phyloP scores from a whole-genome alignment of 2,329 filamentous ascomycete species.

The Berkeleyomyces rouxiae region DNA sequence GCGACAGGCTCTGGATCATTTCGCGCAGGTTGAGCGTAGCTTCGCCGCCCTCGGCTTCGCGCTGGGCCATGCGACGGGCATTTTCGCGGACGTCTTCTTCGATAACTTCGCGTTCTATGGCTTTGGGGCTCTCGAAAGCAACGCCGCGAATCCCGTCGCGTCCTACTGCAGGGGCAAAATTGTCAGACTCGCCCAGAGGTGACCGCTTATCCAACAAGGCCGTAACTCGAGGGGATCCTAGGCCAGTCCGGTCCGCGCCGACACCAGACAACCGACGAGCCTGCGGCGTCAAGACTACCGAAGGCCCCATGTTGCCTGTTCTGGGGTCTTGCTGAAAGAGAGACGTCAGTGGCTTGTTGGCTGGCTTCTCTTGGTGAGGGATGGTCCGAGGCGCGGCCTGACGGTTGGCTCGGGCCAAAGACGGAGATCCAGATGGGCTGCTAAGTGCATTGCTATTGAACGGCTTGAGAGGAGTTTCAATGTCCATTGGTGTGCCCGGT shows the following conservation, averaged over 20 bases:
- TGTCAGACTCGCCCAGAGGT: constrained; percentile 46
- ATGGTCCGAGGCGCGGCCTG: constrained; percentile 1
- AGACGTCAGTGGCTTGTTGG: not conserved
- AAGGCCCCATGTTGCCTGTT: constrained; percentile 44
- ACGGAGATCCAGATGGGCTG: constrained; percentile 12
- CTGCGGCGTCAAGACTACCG: constrained; percentile 45
- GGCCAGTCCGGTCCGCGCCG: constrained; percentile 50
- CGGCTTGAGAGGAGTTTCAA: constrained; percentile 8
- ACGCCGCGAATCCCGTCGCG: constrained; percentile 32
- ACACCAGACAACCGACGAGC: constrained; percentile 41
- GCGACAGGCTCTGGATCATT: constrained; percentile 63
- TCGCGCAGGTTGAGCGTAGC: constrained; percentile 52
- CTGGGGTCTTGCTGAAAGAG: constrained; percentile 37
- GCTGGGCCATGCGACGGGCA: constrained; percentile 36
- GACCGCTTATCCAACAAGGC: constrained; percentile 53
- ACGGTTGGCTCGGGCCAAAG: constrained; percentile 9
- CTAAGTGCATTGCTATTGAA: constrained; percentile 2
- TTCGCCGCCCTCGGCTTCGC: constrained; percentile 36
- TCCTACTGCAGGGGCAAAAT: not conserved
- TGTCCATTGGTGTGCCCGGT: constrained; percentile 9
- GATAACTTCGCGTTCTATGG: constrained; percentile 39
- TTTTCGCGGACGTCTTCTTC: constrained; percentile 46
- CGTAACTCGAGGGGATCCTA: constrained; percentile 60
- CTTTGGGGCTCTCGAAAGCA: constrained; percentile 48
- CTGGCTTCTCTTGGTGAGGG: not conserved